Evolutionary conservation across 805 yeast genomes (phyloP).

Genomic region (Metschnikowia lochheadii): DNA sequence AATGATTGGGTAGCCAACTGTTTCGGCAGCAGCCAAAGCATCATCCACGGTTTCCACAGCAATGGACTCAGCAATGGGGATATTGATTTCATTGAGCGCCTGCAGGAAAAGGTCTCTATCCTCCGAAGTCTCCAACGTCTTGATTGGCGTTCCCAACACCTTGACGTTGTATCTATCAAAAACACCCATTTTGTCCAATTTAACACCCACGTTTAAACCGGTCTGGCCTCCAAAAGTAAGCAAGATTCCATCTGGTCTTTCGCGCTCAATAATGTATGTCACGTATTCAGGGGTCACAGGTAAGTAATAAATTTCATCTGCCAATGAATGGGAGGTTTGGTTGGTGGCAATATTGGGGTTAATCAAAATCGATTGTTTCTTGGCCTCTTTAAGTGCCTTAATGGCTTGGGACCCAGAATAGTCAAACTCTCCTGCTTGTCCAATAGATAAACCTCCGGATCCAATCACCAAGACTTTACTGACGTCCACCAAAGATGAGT

Average conservation of each 20-base stretch:
- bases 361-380: constrained; percentile 78
- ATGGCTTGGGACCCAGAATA: constrained; percentile 97
- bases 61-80: constrained; percentile 94
- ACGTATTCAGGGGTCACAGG: constrained; percentile 98
- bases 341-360: constrained; percentile 97
- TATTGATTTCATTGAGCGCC: constrained; percentile 90
- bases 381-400: constrained; percentile 88
- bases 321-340: constrained; percentile 91
- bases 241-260: constrained; percentile 92
- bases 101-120: constrained; percentile 95
- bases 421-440: constrained; percentile 98
- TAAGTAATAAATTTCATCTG: constrained; percentile 90
- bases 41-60: constrained; percentile 94
- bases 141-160: constrained; percentile 96
- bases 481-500: constrained; percentile 73
- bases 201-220: constrained; percentile 92
- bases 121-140: constrained; percentile 93
- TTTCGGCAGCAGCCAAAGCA: constrained; percentile 84
- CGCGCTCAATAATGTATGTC: constrained; percentile 91
- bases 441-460: constrained; percentile 95
- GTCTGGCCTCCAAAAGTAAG: constrained; percentile 99
- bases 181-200: constrained; percentile 91
- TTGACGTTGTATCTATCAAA: constrained; percentile 86
- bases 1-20: constrained; percentile 91
- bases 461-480: constrained; percentile 88